Conservation (phyloP, 805 yeast genomes). For the Priceomyces medius region DNA sequence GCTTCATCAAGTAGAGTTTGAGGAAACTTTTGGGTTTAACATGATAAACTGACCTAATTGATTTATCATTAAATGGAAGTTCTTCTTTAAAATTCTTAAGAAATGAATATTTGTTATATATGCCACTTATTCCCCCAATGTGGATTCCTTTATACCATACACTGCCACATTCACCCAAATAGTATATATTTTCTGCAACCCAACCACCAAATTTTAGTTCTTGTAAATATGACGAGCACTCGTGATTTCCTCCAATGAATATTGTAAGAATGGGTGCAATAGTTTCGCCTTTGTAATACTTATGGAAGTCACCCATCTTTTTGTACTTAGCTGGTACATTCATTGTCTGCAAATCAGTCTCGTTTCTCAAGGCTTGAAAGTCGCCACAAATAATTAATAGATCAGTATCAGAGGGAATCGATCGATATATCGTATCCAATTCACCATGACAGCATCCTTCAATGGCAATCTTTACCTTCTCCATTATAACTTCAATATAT, state of each 20-base stretch:
- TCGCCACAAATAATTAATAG: conserved; percentile 83
- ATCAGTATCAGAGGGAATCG: conserved; percentile 20
- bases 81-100: conserved; percentile 42
- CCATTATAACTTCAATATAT: too few relatives aligned
- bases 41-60: conserved; percentile 68
- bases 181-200: conserved; percentile 87
- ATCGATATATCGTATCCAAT: conserved; percentile 55
- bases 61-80: conserved; percentile 47
- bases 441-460: conserved; percentile 94
- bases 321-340: conserved; percentile 80
- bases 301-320: conserved; percentile 73
- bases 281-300: conserved; percentile 60
- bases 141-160: conserved; percentile 73
- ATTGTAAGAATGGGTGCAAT: conserved; percentile 75
- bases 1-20: conserved; percentile 47
- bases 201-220: conserved; percentile 86
- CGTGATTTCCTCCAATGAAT: conserved; percentile 95
- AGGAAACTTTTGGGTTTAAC: conserved; percentile 62
- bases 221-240: conserved; percentile 73
- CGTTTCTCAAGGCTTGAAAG: conserved; percentile 74
- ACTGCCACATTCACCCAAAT: conserved; percentile 73
- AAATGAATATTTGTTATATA: conserved; percentile 51
- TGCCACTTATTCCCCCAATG: conserved; percentile 84
- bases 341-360: conserved; percentile 63
- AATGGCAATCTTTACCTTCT: conserved; percentile 51